Conservation (phyloP, 805 yeast genomes). For the Tetrapisispora phaffii region DNA sequence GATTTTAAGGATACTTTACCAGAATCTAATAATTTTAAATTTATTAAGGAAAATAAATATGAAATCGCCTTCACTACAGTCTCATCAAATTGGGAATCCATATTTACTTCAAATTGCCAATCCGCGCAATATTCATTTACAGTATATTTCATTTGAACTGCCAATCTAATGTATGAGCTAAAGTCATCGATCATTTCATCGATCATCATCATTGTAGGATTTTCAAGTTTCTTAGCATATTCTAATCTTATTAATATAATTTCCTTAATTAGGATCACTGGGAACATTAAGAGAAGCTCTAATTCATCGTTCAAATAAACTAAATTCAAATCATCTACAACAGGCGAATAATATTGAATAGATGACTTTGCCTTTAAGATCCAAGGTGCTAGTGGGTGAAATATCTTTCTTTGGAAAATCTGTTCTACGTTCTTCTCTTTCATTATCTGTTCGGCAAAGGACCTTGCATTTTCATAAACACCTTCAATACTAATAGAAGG, state of each 20-base stretch:
- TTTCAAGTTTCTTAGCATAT: constrained; percentile 67
- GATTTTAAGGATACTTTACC: constrained; percentile 66
- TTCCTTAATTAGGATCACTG: constrained; percentile 70
- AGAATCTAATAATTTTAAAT: constrained; percentile 69
- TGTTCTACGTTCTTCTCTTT: constrained; percentile 70
- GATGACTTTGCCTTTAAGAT: constrained; percentile 71
- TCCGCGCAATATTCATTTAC: constrained; percentile 47
- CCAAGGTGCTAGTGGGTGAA: constrained; percentile 68
- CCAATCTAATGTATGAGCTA: constrained; percentile 62
- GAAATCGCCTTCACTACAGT: constrained; percentile 65
- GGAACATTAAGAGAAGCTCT: constrained; percentile 60
- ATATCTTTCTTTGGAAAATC: constrained; percentile 59
- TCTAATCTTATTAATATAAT: constrained; percentile 61
- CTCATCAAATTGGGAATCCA: constrained; percentile 55
- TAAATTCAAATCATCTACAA: constrained; percentile 57
- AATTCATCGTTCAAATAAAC: constrained; percentile 64
- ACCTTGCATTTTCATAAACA: constrained; percentile 50
- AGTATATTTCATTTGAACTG: constrained; percentile 63
- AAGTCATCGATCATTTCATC: constrained; percentile 89
- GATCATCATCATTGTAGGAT: constrained; percentile 91
- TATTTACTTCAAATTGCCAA: constrained; percentile 61
- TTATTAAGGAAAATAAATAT: constrained; percentile 59
- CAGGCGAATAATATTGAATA: constrained; percentile 48
- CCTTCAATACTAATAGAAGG: constrained; percentile 12
- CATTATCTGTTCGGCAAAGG: constrained; percentile 74